Conservation (phyloP, 139 green algal species). For the Axilococcus clingmanii region DNA sequence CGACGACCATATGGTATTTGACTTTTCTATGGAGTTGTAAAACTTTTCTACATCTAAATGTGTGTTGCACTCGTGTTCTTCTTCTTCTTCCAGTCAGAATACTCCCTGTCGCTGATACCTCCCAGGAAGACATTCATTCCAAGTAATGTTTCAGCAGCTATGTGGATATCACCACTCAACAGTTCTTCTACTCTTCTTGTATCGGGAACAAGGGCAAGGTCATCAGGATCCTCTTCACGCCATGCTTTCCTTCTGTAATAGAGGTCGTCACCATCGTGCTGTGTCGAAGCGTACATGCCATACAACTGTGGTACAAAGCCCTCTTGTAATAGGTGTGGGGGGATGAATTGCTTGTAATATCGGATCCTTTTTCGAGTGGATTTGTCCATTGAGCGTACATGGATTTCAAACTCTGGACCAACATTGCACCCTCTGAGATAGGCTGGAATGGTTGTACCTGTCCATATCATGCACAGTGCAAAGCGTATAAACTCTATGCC, state of each 20-base stretch:
- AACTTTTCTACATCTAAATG: too few species aligned
- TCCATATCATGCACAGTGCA: slow-evolving; percentile 12
- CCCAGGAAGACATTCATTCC: slow-evolving; percentile 23
- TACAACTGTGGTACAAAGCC: slow-evolving; percentile 2
- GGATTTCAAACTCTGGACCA: slow-evolving; percentile 2
- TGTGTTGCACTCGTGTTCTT: too few species aligned
- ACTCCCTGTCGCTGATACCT: slow-evolving; percentile 2
- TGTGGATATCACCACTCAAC: background rate
- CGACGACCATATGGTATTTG: background rate
- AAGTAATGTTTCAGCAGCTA: slow-evolving; percentile 11
- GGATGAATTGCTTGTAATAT: slow-evolving; percentile 6
- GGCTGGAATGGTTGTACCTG: background rate
- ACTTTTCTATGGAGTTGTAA: slow-evolving; percentile 1
- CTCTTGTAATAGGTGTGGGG: background rate
- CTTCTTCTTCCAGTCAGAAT: background rate
- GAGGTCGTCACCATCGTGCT: background rate
- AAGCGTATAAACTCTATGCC: slow-evolving; percentile 47
- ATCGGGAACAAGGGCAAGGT: background rate
- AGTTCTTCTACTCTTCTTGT: background rate
- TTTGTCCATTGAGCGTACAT: background rate
- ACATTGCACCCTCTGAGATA: slow-evolving; percentile 9
- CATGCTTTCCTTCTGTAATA: slow-evolving; percentile 5
- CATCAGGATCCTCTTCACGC: background rate
- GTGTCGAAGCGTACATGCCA: slow-evolving; percentile 2
- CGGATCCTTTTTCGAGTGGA: slow-evolving; percentile 1